Percentiles rank a stretch among this genome's conserved stretches.
Conservation (phyloP, 768 basidiomycete species). For the Floccularia luteovirens region DNA sequence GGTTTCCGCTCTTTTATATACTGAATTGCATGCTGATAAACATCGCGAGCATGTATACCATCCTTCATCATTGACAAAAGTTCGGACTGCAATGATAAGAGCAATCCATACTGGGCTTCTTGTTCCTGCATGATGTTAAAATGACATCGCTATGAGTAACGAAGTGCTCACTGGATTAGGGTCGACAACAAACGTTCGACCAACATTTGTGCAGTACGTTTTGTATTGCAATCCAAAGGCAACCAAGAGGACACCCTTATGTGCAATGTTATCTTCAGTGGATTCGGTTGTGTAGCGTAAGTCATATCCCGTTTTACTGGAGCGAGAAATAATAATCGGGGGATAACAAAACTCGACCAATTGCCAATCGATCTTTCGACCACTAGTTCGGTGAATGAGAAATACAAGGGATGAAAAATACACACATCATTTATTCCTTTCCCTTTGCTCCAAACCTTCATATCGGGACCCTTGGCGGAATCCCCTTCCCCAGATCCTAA, state of each 20-base stretch:
- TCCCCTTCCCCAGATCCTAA: constrained; percentile 81
- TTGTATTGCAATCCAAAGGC: constrained; percentile 89
- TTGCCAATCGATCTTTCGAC: constrained; percentile 74
- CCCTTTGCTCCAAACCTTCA: constrained; percentile 85
- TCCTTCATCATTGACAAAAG: constrained; percentile 73
- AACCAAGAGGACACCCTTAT: constrained; percentile 84
- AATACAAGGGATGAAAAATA: constrained; percentile 7
- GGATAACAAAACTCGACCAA: constrained; percentile 91
- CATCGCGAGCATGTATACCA: constrained; percentile 66
- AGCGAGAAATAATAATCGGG: constrained; percentile 92
- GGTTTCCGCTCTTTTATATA: constrained; percentile 74
- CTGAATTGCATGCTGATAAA: constrained; percentile 70
- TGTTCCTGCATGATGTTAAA: constrained; percentile 55
- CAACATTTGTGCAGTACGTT: constrained; percentile 88
- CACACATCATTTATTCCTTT: constrained; percentile 69
- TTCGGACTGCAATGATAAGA: constrained; percentile 73
- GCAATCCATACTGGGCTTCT: constrained; percentile 78
- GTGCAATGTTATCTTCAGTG: constrained; percentile 71
- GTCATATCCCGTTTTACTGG: constrained; percentile 80
- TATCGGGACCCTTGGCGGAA: constrained; percentile 78
- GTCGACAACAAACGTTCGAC: constrained; percentile 92
- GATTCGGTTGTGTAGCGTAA: constrained; percentile 83
- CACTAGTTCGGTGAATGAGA: constrained; percentile 3
- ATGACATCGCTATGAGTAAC: constrained; percentile 1
- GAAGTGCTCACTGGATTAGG: constrained; percentile 61